Conservation (phyloP, 202 grass and related monocot genomes). For the Zizania palustris region DNA sequence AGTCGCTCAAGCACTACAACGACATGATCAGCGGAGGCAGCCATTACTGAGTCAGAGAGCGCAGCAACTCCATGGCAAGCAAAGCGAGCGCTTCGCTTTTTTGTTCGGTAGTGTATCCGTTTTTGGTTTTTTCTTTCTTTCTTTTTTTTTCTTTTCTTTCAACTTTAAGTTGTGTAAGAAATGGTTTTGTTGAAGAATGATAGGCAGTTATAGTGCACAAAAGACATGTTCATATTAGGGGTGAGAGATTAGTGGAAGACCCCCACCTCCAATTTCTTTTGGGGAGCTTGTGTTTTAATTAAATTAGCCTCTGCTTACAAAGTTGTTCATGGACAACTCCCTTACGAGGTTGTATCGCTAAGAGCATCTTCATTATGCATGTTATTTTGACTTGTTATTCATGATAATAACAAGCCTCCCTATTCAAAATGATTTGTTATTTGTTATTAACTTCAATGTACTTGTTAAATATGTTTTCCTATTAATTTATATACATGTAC, state of each 20-base stretch:
- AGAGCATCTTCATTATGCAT: too few species aligned
- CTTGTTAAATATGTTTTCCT: too few species aligned
- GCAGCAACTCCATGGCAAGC: background rate
- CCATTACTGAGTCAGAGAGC: conserved; percentile 29
- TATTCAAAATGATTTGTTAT: too few species aligned
- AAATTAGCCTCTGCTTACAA: conserved; percentile 5
- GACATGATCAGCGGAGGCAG: conserved; percentile 62
- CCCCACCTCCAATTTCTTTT: conserved; percentile 9
- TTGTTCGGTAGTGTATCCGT: conserved; percentile 7
- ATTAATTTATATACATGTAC: too few species aligned
- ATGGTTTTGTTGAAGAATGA: conserved; percentile 46
- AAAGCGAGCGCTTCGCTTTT: conserved; percentile 3
- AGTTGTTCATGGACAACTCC: conserved; percentile 9
- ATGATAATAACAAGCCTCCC: too few species aligned
- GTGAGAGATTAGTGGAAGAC: conserved; percentile 12
- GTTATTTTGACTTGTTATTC: too few species aligned
- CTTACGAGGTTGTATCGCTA: too few species aligned
- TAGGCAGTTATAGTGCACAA: background rate
- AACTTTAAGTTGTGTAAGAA: conserved; percentile 41
- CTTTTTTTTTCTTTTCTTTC: background rate
- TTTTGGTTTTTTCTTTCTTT: conserved; percentile 33
- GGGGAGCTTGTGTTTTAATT: conserved; percentile 27
- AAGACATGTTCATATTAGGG: conserved; percentile 3
- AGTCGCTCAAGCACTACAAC: conserved; percentile 81
- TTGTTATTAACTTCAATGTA: too few species aligned